These are phyloP conservation scores for Tulasnella sp. DNA, from an alignment of 768 basidiomycete species.

Conservation along the genomic window DNA sequence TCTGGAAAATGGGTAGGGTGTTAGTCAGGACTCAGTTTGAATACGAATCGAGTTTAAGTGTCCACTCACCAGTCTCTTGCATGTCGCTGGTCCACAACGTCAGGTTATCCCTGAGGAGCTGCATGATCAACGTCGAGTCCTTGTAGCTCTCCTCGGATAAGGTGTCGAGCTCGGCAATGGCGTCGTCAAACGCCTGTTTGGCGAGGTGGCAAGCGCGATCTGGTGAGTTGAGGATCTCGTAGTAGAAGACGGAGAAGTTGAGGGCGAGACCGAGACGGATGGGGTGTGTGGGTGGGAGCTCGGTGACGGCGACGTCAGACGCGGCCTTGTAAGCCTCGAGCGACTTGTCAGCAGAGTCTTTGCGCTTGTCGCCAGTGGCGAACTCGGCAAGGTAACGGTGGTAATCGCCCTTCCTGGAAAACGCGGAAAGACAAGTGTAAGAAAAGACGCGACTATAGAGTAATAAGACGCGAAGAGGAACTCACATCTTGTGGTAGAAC, in stretches of 20 bases:
- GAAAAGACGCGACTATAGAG: neutral
- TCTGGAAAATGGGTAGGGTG: neutral
- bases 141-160: conserved; percentile 45
- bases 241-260: conserved; percentile 92
- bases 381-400: conserved; percentile 87
- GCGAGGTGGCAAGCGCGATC: conserved; percentile 81
- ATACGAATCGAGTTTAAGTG: neutral
- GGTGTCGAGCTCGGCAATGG: conserved; percentile 57
- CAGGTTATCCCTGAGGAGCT: conserved; percentile 74
- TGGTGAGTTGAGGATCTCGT: conserved; percentile 76
- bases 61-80: conserved; percentile 18
- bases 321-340: conserved; percentile 79
- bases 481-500: conserved; percentile 84
- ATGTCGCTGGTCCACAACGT: conserved; percentile 52
- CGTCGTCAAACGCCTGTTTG: conserved; percentile 88
- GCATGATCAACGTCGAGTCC: conserved; percentile 77
- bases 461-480: neutral
- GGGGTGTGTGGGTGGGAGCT: conserved; percentile 70
- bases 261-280: conserved; percentile 80
- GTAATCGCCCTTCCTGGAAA: conserved; percentile 72
- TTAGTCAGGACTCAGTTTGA: neutral
- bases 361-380: conserved; percentile 57
- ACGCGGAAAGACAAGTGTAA: neutral
- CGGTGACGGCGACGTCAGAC: conserved; percentile 66
- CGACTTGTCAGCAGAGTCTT: conserved; percentile 59